These are phyloP conservation scores for Cyberlindnera meyerae DNA, from an alignment of 805 yeast genomes.

Conservation along the genomic window DNA sequence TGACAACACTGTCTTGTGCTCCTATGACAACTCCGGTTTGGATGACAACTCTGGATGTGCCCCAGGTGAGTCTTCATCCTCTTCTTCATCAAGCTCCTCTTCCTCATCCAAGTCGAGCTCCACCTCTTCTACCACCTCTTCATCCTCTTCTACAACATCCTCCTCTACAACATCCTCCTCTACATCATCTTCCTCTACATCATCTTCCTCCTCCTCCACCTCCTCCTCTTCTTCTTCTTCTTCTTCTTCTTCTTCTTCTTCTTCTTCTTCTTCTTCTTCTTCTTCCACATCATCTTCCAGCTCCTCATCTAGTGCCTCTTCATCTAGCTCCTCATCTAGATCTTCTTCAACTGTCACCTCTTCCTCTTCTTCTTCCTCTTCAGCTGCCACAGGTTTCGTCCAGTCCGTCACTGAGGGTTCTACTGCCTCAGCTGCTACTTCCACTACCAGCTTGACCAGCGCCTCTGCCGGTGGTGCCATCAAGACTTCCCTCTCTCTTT, in stretches of 20 bases:
- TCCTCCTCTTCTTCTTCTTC: constrained; percentile 3
- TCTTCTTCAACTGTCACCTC: neutral
- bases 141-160: constrained; percentile 1
- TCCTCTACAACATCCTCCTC: constrained; percentile 13
- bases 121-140: constrained; percentile 12
- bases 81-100: constrained; percentile 13
- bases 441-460: neutral
- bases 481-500: too few relatives aligned
- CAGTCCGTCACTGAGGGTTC: constrained; percentile 1
- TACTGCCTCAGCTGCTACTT: neutral
- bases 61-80: constrained; percentile 17
- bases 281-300: constrained; percentile 3
- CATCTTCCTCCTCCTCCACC: constrained; percentile 2
- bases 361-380: constrained; percentile 2
- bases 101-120: constrained; percentile 12
- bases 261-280: constrained; percentile 5
- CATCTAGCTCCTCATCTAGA: neutral
- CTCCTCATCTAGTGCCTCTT: constrained; percentile 2
- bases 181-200: constrained; percentile 1
- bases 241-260: constrained; percentile 4
- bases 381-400: neutral
- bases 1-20: constrained; percentile 54
- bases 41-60: constrained; percentile 38
- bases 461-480: too few relatives aligned
- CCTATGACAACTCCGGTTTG: constrained; percentile 58